phyloP scores from a whole-genome alignment of 352 stramenopile species.

The Pythium rhizo-oryzae region DNA sequence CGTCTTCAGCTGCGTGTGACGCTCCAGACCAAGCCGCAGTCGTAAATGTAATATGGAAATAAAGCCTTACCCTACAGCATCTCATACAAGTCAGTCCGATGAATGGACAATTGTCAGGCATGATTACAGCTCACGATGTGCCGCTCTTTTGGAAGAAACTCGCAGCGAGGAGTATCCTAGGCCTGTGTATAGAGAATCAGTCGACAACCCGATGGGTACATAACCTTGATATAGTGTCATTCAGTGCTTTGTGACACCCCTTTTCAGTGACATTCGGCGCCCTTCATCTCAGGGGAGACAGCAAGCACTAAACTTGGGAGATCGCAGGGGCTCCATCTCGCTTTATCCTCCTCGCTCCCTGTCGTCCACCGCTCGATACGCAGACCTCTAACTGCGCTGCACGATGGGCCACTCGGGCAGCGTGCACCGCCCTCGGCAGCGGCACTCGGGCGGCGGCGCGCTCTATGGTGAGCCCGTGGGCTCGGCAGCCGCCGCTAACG shows the following conservation, averaged over 20 bases:
- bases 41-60: too few relatives aligned
- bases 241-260: not conserved
- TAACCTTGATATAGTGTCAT: not conserved
- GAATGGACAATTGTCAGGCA: not conserved
- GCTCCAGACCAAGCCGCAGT: constrained; percentile 32
- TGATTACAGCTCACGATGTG: not conserved
- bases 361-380: not conserved
- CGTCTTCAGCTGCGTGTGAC: constrained; percentile 61
- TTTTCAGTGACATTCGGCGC: not conserved
- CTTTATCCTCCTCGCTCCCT: not conserved
- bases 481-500: constrained; percentile 31
- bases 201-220: not conserved
- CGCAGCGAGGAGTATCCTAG: not conserved
- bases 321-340: not conserved
- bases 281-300: not conserved
- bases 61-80: too few relatives aligned
- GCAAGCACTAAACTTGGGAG: not conserved
- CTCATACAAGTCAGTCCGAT: too few relatives aligned
- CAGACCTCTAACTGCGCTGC: not conserved
- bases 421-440: constrained; percentile 44
- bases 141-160: too few relatives aligned
- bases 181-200: too few relatives aligned
- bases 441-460: constrained; percentile 34
- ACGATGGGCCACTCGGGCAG: constrained; percentile 77
- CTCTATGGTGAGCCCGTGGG: constrained; percentile 71